Percentiles rank a stretch among this genome's conserved stretches.
Conservation (phyloP, 2,329 filamentous ascomycete genomes). For the Fusarium bactridioides region DNA sequence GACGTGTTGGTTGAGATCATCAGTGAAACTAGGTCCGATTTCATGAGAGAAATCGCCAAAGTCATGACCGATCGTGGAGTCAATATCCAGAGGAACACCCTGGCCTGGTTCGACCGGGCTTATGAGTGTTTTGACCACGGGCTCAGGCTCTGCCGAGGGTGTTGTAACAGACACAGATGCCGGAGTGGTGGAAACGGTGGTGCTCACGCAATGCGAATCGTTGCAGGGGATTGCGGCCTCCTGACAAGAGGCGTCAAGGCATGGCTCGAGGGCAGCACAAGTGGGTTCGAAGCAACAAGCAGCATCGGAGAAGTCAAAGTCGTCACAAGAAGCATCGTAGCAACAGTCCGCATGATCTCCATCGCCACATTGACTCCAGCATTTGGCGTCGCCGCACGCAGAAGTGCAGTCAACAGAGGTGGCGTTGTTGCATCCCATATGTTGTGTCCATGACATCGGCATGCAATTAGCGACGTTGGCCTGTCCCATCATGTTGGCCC, state of each 20-base stretch:
- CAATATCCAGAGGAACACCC: conserved; percentile 19
- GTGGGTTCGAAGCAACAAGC: conserved; percentile 43
- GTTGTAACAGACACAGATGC: conserved; percentile 43
- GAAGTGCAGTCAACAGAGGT: conserved; percentile 47
- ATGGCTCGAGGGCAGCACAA: conserved; percentile 48
- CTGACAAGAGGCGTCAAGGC: conserved; percentile 45
- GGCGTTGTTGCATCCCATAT: conserved; percentile 42
- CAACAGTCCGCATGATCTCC: conserved; percentile 47
- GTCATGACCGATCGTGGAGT: conserved; percentile 9
- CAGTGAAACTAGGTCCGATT: conserved; percentile 10
- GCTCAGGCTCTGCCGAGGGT: conserved; percentile 41
- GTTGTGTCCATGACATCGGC: conserved; percentile 27
- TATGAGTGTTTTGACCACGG: conserved; percentile 18
- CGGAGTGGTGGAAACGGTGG: conserved; percentile 39
- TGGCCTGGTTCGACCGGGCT: conserved; percentile 25
- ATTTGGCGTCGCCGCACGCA: conserved; percentile 43
- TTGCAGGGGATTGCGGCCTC: conserved; percentile 47
- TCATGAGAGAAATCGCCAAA: conserved; percentile 14
- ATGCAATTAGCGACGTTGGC: conserved; percentile 17
- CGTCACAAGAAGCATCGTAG: conserved; percentile 46
- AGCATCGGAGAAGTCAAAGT: conserved; percentile 32
- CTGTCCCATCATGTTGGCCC: conserved; percentile 30
- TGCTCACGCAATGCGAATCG: conserved; percentile 45
- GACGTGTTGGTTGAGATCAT: conserved; percentile 12
- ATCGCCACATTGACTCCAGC: conserved; percentile 47